Evolutionary conservation across 1,139 yeast genomes (phyloP).

Genomic region (Sugiyamaella novakii): DNA sequence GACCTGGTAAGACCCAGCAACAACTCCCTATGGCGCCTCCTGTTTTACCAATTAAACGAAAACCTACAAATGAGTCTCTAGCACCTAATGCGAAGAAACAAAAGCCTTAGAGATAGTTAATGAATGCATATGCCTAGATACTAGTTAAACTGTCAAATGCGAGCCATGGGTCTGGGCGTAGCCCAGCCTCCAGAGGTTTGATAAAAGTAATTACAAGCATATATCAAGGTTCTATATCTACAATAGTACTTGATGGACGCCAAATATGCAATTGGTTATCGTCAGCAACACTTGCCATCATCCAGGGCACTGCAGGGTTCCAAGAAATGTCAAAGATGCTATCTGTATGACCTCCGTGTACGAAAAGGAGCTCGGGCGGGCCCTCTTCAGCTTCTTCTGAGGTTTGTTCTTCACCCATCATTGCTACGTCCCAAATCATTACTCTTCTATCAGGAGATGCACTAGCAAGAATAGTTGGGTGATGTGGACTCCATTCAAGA

Average conservation of each 20-base stretch:
- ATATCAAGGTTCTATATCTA: constrained; percentile 35
- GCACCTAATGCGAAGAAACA: constrained; percentile 26
- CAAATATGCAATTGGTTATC: constrained; percentile 89
- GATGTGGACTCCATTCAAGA: constrained; percentile 73
- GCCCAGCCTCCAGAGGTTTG: too few relatives aligned
- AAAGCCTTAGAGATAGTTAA: constrained; percentile 13
- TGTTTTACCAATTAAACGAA: constrained; percentile 23
- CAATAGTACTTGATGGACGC: constrained; percentile 54
- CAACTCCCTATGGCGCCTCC: constrained; percentile 24
- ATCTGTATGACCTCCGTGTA: constrained; percentile 87
- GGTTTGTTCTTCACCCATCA: constrained; percentile 41
- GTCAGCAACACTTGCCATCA: constrained; percentile 81
- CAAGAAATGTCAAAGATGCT: constrained; percentile 87
- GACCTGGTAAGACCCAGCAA: constrained; percentile 13
- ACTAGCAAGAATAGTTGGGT: constrained; percentile 63
- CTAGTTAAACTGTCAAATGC: too few relatives aligned
- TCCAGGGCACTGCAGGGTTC: constrained; percentile 77
- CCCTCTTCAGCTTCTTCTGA: constrained; percentile 37
- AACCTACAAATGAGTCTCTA: constrained; percentile 15
- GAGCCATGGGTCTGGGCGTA: too few relatives aligned
- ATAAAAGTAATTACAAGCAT: too few relatives aligned
- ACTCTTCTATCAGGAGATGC: constrained; percentile 74
- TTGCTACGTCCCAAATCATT: constrained; percentile 65
- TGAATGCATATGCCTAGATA: neutral
- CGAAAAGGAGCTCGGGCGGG: constrained; percentile 54